Percentiles rank a stretch among this genome's conserved stretches.
These are phyloP conservation scores for Cercophora samala DNA, from an alignment of 495 filamentous ascomycete genomes.

Conservation along the genomic window DNA sequence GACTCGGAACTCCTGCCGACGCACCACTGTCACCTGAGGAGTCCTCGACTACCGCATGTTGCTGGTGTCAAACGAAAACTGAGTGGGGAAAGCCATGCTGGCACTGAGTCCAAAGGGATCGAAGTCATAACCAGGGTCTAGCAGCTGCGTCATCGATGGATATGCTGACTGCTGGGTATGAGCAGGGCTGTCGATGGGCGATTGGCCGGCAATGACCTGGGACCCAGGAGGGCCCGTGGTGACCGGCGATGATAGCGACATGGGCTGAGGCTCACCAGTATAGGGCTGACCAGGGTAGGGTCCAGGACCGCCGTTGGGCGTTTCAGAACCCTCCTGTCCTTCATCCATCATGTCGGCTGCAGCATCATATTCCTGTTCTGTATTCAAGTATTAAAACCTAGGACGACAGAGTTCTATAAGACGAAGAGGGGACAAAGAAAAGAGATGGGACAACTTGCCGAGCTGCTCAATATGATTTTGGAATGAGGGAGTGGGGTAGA, in stretches of 20 bases:
- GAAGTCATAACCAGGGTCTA: slow-evolving; percentile 81
- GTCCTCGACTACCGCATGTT: slow-evolving; percentile 46
- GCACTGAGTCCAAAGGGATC: slow-evolving; percentile 88
- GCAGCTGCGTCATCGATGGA: slow-evolving; percentile 62
- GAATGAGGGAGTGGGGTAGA: slow-evolving; percentile 76
- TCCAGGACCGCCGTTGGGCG: slow-evolving; percentile 60
- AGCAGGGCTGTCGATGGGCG: slow-evolving; percentile 32
- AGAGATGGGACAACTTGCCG: slow-evolving; percentile 76
- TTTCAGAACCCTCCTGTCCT: slow-evolving; percentile 55
- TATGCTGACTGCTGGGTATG: slow-evolving; percentile 44
- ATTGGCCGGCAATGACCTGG: slow-evolving; percentile 30
- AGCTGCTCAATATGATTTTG: slow-evolving; percentile 96
- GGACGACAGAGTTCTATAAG: slow-evolving; percentile 73
- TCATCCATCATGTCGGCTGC: slow-evolving; percentile 94
- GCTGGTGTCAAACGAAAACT: slow-evolving; percentile 75
- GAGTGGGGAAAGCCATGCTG: slow-evolving; percentile 91
- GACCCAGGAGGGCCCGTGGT: slow-evolving; percentile 34
- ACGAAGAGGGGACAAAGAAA: slow-evolving; percentile 43
- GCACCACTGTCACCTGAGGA: neutral
- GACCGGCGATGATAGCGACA: slow-evolving; percentile 42
- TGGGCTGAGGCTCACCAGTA: slow-evolving; percentile 37
- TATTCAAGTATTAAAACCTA: slow-evolving; percentile 72
- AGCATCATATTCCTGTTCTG: slow-evolving; percentile 99
- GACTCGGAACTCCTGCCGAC: neutral
- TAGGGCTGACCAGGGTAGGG: slow-evolving; percentile 60